phyloP scores from a whole-genome alignment of 345 rosid species.

The Lagerstroemia speciosa region DNA sequence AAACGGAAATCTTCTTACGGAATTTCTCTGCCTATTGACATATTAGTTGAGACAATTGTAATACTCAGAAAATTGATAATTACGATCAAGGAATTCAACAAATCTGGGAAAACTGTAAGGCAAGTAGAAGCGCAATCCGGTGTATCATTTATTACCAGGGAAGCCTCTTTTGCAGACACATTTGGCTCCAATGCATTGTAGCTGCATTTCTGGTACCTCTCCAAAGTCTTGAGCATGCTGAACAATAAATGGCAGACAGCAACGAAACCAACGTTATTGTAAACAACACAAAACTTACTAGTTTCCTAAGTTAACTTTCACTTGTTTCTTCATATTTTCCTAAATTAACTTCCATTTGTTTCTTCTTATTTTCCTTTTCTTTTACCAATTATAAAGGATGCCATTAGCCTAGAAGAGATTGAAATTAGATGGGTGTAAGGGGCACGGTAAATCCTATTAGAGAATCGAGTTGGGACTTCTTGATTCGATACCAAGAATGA shows the following conservation, averaged over 20 bases:
- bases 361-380: too few relatives aligned
- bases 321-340: too few relatives aligned
- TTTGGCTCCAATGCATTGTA: conserved; percentile 82
- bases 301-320: too few relatives aligned
- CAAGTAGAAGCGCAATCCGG: background rate
- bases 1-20: background rate
- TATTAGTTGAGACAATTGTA: background rate
- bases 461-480: too few relatives aligned
- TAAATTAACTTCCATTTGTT: too few relatives aligned
- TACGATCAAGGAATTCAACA: background rate
- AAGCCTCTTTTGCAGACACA: conserved; percentile 62
- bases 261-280: background rate
- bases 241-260: background rate
- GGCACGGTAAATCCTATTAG: too few relatives aligned
- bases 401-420: too few relatives aligned
- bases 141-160: conserved; percentile 47
- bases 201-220: conserved; percentile 95
- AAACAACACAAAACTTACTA: too few relatives aligned
- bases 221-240: conserved; percentile 86
- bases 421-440: too few relatives aligned
- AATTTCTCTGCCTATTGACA: background rate
- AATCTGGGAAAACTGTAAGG: background rate
- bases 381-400: too few relatives aligned
- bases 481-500: too few relatives aligned
- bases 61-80: too few relatives aligned